These are phyloP conservation scores for Cladosporium velox DNA, from an alignment of 2,329 filamentous ascomycete species.

Conservation along the genomic window DNA sequence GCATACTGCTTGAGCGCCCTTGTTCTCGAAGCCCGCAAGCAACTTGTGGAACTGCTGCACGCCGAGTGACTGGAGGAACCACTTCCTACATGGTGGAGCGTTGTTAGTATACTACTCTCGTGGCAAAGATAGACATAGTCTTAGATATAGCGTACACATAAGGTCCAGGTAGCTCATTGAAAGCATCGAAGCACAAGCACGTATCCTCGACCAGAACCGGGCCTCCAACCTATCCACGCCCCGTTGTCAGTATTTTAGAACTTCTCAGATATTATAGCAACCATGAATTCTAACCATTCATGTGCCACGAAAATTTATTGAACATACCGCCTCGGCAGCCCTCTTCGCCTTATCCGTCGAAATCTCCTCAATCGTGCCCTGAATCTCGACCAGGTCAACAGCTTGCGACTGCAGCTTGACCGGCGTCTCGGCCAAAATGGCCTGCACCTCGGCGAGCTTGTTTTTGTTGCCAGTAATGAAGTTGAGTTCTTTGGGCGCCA, in stretches of 20 bases:
- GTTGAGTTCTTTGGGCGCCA: conserved; percentile 61
- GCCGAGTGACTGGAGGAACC: conserved; percentile 83
- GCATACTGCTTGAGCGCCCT: conserved; percentile 88
- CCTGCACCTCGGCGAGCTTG: conserved; percentile 86
- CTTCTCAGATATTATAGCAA: background rate
- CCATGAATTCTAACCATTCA: background rate
- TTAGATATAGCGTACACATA: conserved; percentile 72
- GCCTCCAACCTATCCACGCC: conserved; percentile 64
- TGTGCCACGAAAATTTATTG: background rate
- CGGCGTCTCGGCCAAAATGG: conserved; percentile 70
- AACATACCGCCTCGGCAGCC: conserved; percentile 72
- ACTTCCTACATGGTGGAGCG: conserved; percentile 65
- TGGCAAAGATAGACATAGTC: background rate
- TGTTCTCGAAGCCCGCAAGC: conserved; percentile 84
- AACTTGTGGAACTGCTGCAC: conserved; percentile 87
- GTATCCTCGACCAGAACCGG: conserved; percentile 97
- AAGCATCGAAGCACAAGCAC: conserved; percentile 85
- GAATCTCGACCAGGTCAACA: conserved; percentile 83
- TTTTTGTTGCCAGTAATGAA: conserved; percentile 98
- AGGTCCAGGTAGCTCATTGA: conserved; percentile 87
- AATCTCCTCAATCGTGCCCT: conserved; percentile 90
- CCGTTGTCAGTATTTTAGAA: background rate
- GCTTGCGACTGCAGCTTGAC: conserved; percentile 74
- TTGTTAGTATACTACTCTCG: background rate
- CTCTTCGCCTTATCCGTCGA: conserved; percentile 81